Evolutionary conservation across 2,329 filamentous ascomycete species (phyloP), one percentile per base, ranked within the genome.

Genomic region (Scytalidium lignicola): DNA sequence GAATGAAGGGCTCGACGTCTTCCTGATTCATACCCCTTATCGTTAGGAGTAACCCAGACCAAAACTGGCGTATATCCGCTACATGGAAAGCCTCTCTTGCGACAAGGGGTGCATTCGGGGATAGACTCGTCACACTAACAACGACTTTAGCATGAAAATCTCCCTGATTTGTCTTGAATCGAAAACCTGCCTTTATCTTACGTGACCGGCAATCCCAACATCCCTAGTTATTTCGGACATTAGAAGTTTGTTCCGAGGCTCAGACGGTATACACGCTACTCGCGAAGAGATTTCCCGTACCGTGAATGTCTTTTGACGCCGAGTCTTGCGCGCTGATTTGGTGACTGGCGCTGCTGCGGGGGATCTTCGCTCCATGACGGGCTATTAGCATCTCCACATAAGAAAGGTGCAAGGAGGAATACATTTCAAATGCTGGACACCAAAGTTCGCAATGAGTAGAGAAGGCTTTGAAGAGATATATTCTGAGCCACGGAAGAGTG

Each of bases 181-280:
- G 19, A 23, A 4, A 13, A 37, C 32, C 4, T 13, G 15, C 32
- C 41, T 48, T 43, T n/a, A 48, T 42, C 17, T 48, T 44, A 13
- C 47, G 41, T n/a, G 23, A 15, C 10, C 47, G 47, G 19, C 47
- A 48, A 29, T 39, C 43, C 41, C 41, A 48, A n/a, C 47, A 48
- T 44, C 47, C 47, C 47, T 48, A 49, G 6, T 17, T 37, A 13
- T 5, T 9, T 13, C 15, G 32, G 32, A 9, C n/a, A 37, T 37
- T 37, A 13, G 26, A 28, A n/a, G 23, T 26, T 5, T 26, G 23
- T 10, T 26, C 10, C 10, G 23, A 26, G 5, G 6, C 10, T 26
- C 5, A 26, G 23, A 26, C 23, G n/a, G n/a, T 26, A 26, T 26
- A 5, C 23, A 26, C 23, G 23, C 23, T 6, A 26, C 23, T 6